phyloP scores from a whole-genome alignment of 306 rosid genomes.

The Pueraria montana region DNA sequence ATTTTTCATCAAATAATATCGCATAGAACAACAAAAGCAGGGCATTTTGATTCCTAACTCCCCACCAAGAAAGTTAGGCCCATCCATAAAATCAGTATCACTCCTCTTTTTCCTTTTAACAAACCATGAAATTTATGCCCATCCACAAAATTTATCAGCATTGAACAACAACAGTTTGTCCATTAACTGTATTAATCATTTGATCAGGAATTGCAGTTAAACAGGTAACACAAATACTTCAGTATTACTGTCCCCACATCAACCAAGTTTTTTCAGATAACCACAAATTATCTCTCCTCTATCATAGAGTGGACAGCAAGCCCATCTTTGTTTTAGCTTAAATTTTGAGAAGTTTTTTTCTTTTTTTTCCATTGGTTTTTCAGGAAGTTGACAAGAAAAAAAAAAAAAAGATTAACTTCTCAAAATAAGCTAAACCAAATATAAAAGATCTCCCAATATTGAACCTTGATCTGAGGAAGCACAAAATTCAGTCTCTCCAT shows the following conservation, averaged over 20 bases:
- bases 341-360: background rate
- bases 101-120: background rate
- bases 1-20: background rate
- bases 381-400: background rate
- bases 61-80: background rate
- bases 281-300: slow-evolving; percentile 31
- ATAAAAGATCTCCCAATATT: slow-evolving; percentile 24
- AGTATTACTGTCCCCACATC: background rate
- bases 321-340: background rate
- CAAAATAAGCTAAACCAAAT: background rate
- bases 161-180: background rate
- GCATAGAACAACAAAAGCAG: background rate
- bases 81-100: background rate
- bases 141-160: slow-evolving; percentile 20
- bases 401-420: background rate
- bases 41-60: background rate
- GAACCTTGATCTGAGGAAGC: slow-evolving; percentile 28
- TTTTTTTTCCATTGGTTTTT: background rate
- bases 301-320: slow-evolving; percentile 16
- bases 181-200: background rate
- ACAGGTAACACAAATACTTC: background rate
- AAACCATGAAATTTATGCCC: background rate
- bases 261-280: slow-evolving; percentile 6
- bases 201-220: slow-evolving; percentile 36
- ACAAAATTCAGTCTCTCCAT: slow-evolving; percentile 51